phyloP scores from a whole-genome alignment of 1,139 yeast species.

The Blastobotrys capitulatus region DNA sequence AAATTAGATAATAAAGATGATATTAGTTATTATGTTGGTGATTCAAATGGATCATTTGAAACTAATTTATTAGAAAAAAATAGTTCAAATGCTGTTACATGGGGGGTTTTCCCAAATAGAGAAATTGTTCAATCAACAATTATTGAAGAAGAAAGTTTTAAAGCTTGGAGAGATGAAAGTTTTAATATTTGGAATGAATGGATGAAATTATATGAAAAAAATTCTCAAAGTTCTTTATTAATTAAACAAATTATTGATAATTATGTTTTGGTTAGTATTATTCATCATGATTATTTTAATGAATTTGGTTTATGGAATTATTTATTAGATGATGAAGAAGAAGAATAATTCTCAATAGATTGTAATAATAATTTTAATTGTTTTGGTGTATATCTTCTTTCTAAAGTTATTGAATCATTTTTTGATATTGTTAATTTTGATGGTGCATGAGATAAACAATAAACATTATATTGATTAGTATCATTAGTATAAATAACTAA shows the following conservation, averaged over 20 bases:
- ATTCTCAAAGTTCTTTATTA: slow-evolving; percentile 49
- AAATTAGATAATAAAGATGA: slow-evolving; percentile 44
- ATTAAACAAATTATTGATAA: slow-evolving; percentile 55
- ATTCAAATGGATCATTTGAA: slow-evolving; percentile 43
- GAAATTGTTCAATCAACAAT: slow-evolving; percentile 86
- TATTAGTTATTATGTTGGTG: slow-evolving; percentile 67
- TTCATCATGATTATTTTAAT: slow-evolving; percentile 76
- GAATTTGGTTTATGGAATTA: slow-evolving; percentile 76
- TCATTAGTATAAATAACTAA: slow-evolving; percentile 14
- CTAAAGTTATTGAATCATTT: not conserved
- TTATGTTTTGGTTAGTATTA: slow-evolving; percentile 72
- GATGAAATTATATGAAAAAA: slow-evolving; percentile 80
- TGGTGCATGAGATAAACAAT: slow-evolving; percentile 22
- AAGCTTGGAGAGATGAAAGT: slow-evolving; percentile 93
- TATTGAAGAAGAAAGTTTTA: slow-evolving; percentile 79
- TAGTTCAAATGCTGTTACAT: slow-evolving; percentile 74
- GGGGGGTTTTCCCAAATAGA: slow-evolving; percentile 92
- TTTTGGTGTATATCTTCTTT: slow-evolving; percentile 2
- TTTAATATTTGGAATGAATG: slow-evolving; percentile 88
- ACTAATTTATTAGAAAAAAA: slow-evolving; percentile 51
- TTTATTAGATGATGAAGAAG: slow-evolving; percentile 35
- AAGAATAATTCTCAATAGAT: not conserved
- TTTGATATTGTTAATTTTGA: not conserved
- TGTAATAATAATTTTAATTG: not conserved
- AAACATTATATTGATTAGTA: slow-evolving; percentile 11